Base-by-base conservation (phyloP, 108 stramenopile genomes). In the Skeletonema grethae region DNA sequence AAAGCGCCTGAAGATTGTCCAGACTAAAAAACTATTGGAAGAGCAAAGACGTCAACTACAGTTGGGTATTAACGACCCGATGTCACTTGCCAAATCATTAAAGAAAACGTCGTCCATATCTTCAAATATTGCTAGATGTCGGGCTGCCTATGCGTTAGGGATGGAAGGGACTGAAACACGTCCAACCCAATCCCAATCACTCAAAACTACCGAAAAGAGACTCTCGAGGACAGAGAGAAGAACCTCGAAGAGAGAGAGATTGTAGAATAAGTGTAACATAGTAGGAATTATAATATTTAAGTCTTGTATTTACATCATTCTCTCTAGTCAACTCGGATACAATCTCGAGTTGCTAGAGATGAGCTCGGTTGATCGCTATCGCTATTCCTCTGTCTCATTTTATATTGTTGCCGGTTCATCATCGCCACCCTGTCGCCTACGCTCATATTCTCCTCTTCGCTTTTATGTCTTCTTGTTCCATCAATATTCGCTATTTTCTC, bases 251-350 rank as follows among this genome's bases (percentile, higher is more conserved):
- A 28, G 25, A 45, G 12, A 45, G 7, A 48, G n/a, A 6, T 18
- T 0, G 46, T 48, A 48, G 16, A 18, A 16, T 46, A 46, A 3
- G 5, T n/a, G 18, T 48, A 48, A 18, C 36, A 38, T 38, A 38
- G 36, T 10, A n/a, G n/a, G n/a, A n/a, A 2, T 38, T 10, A 11
- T 9, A 10, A 10, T 38, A 38, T 38, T n/a, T 13, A 28, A 28
- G 25, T 25, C 56, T 25, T 57, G 25, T 28, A 57, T 57, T 57
- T 57, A 57, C 46, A 4, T 48, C 1, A 55, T 20, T 72, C 13
- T 18, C 15, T 63, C 32, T 70, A 77, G 39, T 70, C 63, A 24
- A 77, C 57, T 20, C 76, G 50, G 39, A 77, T 29, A 70, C 76
- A 77, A 38, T 77, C 76, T 10, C 36, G 12, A 39, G 76, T 70